Evolutionary conservation across 495 filamentous ascomycete species (phyloP).

Genomic region (Tuber microsphaerosporum): DNA sequence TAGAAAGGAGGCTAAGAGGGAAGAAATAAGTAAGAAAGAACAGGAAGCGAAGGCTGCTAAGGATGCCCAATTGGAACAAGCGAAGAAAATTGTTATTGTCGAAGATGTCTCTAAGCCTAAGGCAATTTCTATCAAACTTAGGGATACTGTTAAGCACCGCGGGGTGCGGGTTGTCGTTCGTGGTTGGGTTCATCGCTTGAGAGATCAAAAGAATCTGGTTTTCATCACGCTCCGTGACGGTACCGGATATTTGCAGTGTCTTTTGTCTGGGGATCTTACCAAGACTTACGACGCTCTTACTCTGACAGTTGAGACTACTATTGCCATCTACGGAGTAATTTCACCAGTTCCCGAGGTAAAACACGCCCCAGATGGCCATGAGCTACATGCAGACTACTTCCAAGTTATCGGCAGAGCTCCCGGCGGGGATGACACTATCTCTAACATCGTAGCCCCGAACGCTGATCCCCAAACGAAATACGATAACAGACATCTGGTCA

Average conservation of each 20-base stretch:
- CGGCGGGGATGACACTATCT: conserved; percentile 86
- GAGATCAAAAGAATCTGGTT: conserved; percentile 75
- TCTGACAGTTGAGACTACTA: conserved; percentile 80
- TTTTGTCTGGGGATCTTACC: conserved; percentile 67
- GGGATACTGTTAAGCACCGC: conserved; percentile 62
- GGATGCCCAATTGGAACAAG: conserved; percentile 52
- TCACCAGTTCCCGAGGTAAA: conserved; percentile 69
- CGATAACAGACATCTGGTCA: conserved; percentile 83
- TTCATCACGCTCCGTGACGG: conserved; percentile 86
- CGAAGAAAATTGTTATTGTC: conserved; percentile 72
- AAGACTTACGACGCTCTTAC: conserved; percentile 89
- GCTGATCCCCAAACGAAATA: conserved; percentile 74
- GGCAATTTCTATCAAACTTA: conserved; percentile 67
- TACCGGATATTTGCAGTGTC: conserved; percentile 81
- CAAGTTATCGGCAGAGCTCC: conserved; percentile 76
- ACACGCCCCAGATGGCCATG: conserved; percentile 76
- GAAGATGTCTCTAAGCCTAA: conserved; percentile 75
- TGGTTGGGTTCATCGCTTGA: conserved; percentile 77
- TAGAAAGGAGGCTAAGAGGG: conserved; percentile 55
- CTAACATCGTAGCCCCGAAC: conserved; percentile 74
- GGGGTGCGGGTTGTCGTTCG: conserved; percentile 67
- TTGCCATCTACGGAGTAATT: conserved; percentile 85
- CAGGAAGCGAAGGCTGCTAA: conserved; percentile 55
- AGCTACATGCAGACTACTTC: conserved; percentile 92
- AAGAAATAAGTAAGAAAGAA: conserved; percentile 46